Evolutionary conservation across 805 yeast species (phyloP), one percentile per base, ranked within the genome.

Genomic region (Tetrapisispora nanseiensis): DNA sequence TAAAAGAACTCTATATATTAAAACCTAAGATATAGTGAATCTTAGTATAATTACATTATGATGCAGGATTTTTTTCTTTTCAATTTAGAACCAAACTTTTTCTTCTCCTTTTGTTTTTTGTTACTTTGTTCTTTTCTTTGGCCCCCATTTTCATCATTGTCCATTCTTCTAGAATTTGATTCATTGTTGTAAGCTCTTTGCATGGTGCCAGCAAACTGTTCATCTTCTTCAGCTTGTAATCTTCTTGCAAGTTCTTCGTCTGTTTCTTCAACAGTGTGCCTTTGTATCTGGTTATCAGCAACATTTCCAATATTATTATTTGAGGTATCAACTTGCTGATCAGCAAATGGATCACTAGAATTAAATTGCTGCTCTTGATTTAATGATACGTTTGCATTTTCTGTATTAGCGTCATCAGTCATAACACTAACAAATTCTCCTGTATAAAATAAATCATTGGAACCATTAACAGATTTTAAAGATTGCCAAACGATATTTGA

Each of bases 401-500:
- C n/a, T n/a, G n/a, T n/a, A n/a, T n/a, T n/a, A n/a, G 32, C 6
- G 10, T 38, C 35, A 3, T 48, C 49, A 23, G 49, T 42, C 29
- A 48, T 47, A 1, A 69, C 56, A 1, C 80, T 80, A 7, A 68
- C 57, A 49, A 85, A 85, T 16, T 67, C 70, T 2, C 92, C 95
- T 12, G 76, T 74, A 57, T 75, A 78, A 51, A 80, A 84, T 22
- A 69, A 66, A 54, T 85, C 94, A n/a, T 76, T 76, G 1, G 68
- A 62, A 0, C 96, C 96, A 34, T 71, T 70, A 3, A 78, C 71
- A 2, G 85, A 75, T 38, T 71, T 72, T 33, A 90, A 63, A 1
- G 83, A 74, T 56, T 84, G 89, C 97, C 97, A 90, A 7, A 86
- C 85, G 16, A 82, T 72, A n/a, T 71, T 65, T 1, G 49, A 48